Evolutionary conservation across 441 rosid genomes (phyloP).

Genomic region (Brassica balearica): DNA sequence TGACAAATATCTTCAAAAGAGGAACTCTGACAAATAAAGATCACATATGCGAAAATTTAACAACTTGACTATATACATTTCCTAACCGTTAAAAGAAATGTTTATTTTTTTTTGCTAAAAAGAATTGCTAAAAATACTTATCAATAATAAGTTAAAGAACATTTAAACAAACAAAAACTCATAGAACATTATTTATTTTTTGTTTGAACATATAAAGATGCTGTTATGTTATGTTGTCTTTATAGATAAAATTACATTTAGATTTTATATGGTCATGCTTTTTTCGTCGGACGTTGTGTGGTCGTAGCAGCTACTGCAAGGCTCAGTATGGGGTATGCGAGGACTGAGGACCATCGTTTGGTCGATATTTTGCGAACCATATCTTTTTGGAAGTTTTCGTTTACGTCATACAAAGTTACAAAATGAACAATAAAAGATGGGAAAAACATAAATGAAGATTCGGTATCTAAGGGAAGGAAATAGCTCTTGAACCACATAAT

Average conservation of each 20-base stretch:
- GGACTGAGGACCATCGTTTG: conserved; percentile 15
- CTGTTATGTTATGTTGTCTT: background rate
- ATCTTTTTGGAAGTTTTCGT: conserved; percentile 1
- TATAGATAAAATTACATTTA: background rate
- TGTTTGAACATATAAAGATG: background rate
- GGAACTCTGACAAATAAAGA: too few relatives aligned
- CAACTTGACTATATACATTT: too few relatives aligned
- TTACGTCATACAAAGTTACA: conserved; percentile 5
- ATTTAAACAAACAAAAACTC: background rate
- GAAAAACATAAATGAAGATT: conserved; percentile 20
- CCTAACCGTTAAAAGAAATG: too few relatives aligned
- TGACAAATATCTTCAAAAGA: too few relatives aligned
- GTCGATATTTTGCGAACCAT: conserved; percentile 22
- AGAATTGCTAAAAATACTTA: too few relatives aligned
- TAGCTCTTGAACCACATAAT: conserved; percentile 24
- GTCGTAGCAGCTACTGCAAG: conserved; percentile 34
- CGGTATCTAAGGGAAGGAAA: conserved; percentile 34
- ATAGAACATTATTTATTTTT: background rate
- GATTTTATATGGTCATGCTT: background rate
- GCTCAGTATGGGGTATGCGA: background rate
- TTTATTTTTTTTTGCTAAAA: too few relatives aligned
- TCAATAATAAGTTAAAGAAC: too few relatives aligned
- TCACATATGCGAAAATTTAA: too few relatives aligned
- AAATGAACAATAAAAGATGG: conserved; percentile 2
- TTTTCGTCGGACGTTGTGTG: conserved; percentile 4